Percentiles rank a stretch among this genome's conserved stretches.
These are phyloP conservation scores for Dendrobium chrysotoxum DNA, from an alignment of 106 monocot species.

Conservation along the genomic window DNA sequence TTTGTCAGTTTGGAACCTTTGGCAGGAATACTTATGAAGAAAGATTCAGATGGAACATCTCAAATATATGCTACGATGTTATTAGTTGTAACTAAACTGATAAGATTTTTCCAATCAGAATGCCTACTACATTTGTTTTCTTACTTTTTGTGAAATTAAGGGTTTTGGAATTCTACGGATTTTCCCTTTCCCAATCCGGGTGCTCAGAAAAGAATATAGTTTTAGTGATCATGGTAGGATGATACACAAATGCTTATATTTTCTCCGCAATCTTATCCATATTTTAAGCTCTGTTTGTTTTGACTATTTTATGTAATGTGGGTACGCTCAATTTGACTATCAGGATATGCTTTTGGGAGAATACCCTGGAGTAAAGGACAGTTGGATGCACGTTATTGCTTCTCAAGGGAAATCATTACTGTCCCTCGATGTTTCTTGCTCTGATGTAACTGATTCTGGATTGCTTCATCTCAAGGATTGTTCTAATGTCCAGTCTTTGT, in stretches of 20 bases:
- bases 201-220: background rate
- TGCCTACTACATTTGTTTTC: background rate
- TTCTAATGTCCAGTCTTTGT: conserved; percentile 49
- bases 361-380: conserved; percentile 87
- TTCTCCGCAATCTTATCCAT: background rate
- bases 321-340: background rate
- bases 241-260: background rate
- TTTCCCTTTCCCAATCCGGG: background rate
- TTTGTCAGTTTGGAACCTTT: no score
- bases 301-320: background rate
- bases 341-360: conserved; percentile 92
- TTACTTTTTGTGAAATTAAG: background rate
- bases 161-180: background rate
- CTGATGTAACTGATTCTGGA: conserved; percentile 84
- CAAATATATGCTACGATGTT: background rate
- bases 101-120: background rate
- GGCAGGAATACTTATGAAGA: background rate
- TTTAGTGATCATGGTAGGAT: background rate
- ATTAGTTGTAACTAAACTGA: background rate
- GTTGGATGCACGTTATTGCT: conserved; percentile 76
- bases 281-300: background rate
- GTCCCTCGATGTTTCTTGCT: conserved; percentile 86
- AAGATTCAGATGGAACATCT: background rate
- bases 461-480: conserved; percentile 55
- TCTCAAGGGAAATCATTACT: conserved; percentile 86